These are phyloP conservation scores for Xylaria sp. DNA, from an alignment of 495 filamentous ascomycete genomes.

Conservation along the genomic window DNA sequence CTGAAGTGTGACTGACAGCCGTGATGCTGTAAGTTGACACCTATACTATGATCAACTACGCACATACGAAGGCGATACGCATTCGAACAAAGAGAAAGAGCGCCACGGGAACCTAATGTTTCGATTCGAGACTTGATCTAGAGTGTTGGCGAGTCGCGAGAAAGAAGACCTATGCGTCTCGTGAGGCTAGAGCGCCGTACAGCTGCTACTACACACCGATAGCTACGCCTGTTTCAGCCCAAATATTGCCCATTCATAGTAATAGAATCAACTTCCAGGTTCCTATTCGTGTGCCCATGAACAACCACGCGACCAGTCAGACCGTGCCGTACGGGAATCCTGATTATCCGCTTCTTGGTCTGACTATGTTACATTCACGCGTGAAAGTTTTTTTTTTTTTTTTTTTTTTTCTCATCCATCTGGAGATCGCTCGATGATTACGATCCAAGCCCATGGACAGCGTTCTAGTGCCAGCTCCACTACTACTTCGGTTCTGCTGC, in stretches of 20 bases:
- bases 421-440: not conserved
- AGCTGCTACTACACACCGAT: constrained; percentile 7
- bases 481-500: not conserved
- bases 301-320: constrained; percentile 22
- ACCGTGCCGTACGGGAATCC: constrained; percentile 16
- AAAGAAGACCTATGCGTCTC: not conserved
- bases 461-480: not conserved
- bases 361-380: constrained; percentile 25
- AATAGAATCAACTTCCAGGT: not conserved
- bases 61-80: constrained; percentile 11
- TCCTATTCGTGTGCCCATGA: constrained; percentile 22
- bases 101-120: constrained; percentile 6
- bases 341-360: constrained; percentile 10
- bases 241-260: constrained; percentile 21
- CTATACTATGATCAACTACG: constrained; percentile 12
- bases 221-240: constrained; percentile 23
- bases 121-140: constrained; percentile 9
- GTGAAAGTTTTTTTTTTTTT: constrained; percentile 9
- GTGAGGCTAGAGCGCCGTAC: constrained; percentile 12
- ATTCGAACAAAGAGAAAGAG: constrained; percentile 15
- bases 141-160: not conserved
- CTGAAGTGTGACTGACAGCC: not conserved
- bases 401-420: not conserved
- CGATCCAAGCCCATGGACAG: not conserved
- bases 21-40: not conserved